Evolutionary conservation across 441 rosid genomes (phyloP).

Genomic region (Oxalis stricta): DNA sequence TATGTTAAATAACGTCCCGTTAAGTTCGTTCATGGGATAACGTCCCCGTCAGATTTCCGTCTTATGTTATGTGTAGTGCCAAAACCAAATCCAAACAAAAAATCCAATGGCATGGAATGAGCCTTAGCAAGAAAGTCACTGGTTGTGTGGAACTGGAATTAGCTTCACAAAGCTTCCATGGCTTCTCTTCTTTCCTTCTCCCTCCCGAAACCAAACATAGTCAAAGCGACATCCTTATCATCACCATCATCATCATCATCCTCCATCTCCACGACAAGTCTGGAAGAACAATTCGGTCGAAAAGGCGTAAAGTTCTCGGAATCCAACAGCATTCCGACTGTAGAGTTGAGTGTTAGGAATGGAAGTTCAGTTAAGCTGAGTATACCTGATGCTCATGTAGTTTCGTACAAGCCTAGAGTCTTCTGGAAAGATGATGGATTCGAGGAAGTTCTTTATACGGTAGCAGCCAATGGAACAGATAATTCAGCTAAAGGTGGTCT

Average conservation of each 20-base stretch:
- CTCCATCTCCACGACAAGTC: slow-evolving; percentile 25
- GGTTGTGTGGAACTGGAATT: slow-evolving; percentile 17
- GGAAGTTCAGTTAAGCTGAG: slow-evolving; percentile 61
- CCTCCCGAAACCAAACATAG: slow-evolving; percentile 36
- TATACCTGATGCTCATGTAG: slow-evolving; percentile 62
- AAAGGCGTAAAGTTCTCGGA: slow-evolving; percentile 71
- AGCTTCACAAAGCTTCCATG: slow-evolving; percentile 24
- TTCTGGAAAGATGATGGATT: slow-evolving; percentile 80
- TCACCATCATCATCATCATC: slow-evolving; percentile 12
- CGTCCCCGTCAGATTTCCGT: too few species aligned
- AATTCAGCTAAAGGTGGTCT: slow-evolving; percentile 48
- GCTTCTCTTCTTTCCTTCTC: slow-evolving; percentile 62
- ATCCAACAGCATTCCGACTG: slow-evolving; percentile 34
- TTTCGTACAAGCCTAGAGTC: slow-evolving; percentile 80
- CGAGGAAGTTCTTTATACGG: slow-evolving; percentile 66
- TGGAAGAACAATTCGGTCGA: slow-evolving; percentile 51
- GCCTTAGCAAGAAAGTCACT: slow-evolving; percentile 8
- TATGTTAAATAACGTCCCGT: too few species aligned
- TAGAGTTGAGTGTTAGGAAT: slow-evolving; percentile 70
- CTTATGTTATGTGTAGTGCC: slow-evolving; percentile 4
- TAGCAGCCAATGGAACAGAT: slow-evolving; percentile 27
- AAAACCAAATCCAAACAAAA: slow-evolving; percentile 21
- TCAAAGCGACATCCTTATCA: slow-evolving; percentile 21
- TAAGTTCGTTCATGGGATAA: too few species aligned
- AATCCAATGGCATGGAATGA: slow-evolving; percentile 12